phyloP scores from a whole-genome alignment of 352 stramenopile genomes.

The Pythium plurisporium region DNA sequence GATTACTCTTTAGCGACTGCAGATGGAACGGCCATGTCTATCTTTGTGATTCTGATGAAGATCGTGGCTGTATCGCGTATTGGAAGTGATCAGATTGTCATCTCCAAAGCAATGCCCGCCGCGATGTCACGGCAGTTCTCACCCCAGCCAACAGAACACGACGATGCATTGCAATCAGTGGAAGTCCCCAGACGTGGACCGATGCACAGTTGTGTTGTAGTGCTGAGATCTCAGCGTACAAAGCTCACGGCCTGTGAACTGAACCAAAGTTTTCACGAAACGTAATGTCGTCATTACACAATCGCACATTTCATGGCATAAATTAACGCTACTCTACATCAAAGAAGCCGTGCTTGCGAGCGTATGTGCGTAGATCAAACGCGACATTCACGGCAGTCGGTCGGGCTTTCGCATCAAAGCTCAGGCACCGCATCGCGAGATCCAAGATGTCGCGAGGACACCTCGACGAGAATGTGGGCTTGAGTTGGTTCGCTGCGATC shows the following conservation, averaged over 20 bases:
- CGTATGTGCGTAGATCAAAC: conserved; percentile 14
- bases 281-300: background rate
- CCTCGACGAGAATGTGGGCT: conserved; percentile 13
- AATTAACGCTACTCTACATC: conserved; percentile 15
- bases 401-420: conserved; percentile 18
- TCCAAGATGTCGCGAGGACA: conserved; percentile 12
- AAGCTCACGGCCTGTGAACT: no score
- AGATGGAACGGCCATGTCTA: background rate
- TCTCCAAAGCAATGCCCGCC: background rate
- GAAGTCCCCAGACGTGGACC: no score
- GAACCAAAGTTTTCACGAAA: background rate
- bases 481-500: conserved; percentile 26
- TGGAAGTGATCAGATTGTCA: no score
- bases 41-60: background rate
- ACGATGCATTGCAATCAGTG: no score
- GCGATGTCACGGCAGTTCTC: background rate
- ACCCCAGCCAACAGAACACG: background rate
- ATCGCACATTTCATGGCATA: background rate
- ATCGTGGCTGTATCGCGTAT: no score
- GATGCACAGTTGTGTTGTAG: no score
- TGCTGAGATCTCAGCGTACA: background rate
- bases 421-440: conserved; percentile 20
- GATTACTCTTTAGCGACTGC: background rate
- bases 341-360: conserved; percentile 4
- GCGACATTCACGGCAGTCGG: conserved; percentile 19